Evolutionary conservation across 768 basidiomycete species (phyloP).

Genomic region (Boletus sp.): DNA sequence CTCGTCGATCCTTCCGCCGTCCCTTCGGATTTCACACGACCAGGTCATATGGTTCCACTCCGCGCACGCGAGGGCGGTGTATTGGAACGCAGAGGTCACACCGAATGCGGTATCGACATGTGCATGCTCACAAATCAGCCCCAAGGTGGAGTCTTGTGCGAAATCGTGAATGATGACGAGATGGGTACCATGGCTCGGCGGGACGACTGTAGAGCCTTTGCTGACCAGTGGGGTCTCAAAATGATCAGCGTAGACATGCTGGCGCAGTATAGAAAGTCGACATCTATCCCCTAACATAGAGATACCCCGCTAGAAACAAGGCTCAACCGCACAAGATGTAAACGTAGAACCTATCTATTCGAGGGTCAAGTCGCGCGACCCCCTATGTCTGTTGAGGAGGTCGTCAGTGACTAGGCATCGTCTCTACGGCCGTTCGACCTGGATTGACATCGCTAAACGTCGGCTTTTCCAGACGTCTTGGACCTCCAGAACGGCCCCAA

Average conservation of each 20-base stretch:
- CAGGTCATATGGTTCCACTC: constrained; percentile 94
- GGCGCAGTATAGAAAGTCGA: constrained; percentile 37
- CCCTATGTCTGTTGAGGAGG: no score
- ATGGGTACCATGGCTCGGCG: constrained; percentile 90
- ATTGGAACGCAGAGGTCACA: constrained; percentile 86
- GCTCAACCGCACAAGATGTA: neutral
- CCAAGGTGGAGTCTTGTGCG: constrained; percentile 80
- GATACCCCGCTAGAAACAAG: neutral
- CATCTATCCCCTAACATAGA: neutral
- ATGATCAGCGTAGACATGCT: constrained; percentile 94
- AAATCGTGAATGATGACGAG: constrained; percentile 89
- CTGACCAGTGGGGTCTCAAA: constrained; percentile 83
- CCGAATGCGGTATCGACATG: constrained; percentile 86
- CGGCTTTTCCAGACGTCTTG: neutral
- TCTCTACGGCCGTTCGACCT: no score
- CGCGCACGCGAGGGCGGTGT: constrained; percentile 85
- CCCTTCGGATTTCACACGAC: constrained; percentile 78
- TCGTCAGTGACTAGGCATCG: no score
- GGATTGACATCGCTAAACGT: neutral
- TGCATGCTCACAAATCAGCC: constrained; percentile 67
- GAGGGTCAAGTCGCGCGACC: neutral
- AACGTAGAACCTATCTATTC: neutral
- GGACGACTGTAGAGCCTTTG: constrained; percentile 90
- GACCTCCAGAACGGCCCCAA: no score
- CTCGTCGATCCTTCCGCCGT: constrained; percentile 59